Evolutionary conservation across 768 basidiomycete genomes (phyloP), one percentile per base, ranked within the genome.

Genomic region (Boletus pseudopeckii): DNA sequence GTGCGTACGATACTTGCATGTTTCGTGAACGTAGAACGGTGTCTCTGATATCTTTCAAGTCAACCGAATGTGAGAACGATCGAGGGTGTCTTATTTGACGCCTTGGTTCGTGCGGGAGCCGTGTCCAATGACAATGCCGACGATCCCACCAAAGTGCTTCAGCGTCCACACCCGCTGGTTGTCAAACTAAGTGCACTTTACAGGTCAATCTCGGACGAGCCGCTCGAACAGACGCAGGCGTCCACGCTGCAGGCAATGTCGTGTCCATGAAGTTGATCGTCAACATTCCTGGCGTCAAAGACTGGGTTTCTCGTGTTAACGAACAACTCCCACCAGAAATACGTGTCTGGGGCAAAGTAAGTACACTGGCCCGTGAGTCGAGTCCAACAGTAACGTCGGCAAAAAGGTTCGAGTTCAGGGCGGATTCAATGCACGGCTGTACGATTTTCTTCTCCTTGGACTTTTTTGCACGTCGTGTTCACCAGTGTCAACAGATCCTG

Each of bases 161-260:
- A 3, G 1, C 33, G 14, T 38, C n/a, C 18, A 13, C 20, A 2
- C n/a, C 26, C 5, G 5, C 46, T 26, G 24, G 11, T 42, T 26
- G 6, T 47, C 2, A 8, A 28, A 42, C 39, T 24, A 39, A 52
- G 14, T 24, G 39, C 18, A 17, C 7, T 46, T n/a, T 3, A 32
- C 63, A 95, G 91, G 90, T 96, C 48, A 80, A 77, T 45, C 81
- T 98, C 13, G 85, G 82, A 20, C 83, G 97, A 30, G 92, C 96
- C 8, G 97, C 97, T 18, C 79, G 97, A 9, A 99, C 97, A 1
- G 97, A 99, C 69, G 91, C 95, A 2, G 97, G 97, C 24, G 97
- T 99, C 7, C 95, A 97, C 67, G 97, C 97, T 13, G 94, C 94
- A 22, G 90, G 95, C 10, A 99, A 99, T 67, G 74, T 95, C 28